These are phyloP conservation scores for Lupinus albus DNA, from an alignment of 306 rosid genomes.

Conservation along the genomic window DNA sequence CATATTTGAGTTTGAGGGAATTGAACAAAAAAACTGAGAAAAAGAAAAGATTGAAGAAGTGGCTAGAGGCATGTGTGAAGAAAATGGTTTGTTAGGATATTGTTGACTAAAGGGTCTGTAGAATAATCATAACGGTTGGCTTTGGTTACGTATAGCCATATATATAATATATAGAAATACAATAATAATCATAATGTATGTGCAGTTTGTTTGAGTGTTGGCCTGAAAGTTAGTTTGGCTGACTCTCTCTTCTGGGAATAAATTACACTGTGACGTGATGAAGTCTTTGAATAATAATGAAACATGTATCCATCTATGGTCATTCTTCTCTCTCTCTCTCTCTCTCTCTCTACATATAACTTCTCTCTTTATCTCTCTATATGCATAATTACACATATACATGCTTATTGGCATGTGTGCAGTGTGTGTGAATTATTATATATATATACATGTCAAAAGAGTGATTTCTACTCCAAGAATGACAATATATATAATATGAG, in stretches of 20 bases:
- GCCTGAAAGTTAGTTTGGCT: slow-evolving; percentile 81
- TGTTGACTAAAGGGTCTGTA: slow-evolving; percentile 67
- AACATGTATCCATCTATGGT: slow-evolving; percentile 12
- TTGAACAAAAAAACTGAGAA: background rate
- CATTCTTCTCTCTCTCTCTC: slow-evolving; percentile 33
- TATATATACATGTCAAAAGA: slow-evolving; percentile 20
- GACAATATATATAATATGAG: background rate
- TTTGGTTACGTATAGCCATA: slow-evolving; percentile 56
- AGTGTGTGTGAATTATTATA: background rate
- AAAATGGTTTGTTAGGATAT: slow-evolving; percentile 63
- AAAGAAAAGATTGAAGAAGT: background rate
- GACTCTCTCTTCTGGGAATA: slow-evolving; percentile 59
- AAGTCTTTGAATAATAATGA: slow-evolving; percentile 45
- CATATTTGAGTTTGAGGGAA: slow-evolving; percentile 9
- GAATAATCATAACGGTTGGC: slow-evolving; percentile 73
- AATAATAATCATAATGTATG: slow-evolving; percentile 33
- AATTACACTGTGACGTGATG: slow-evolving; percentile 61
- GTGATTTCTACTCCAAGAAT: slow-evolving; percentile 40
- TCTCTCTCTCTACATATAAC: background rate
- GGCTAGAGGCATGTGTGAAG: slow-evolving; percentile 43
- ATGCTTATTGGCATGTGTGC: slow-evolving; percentile 47
- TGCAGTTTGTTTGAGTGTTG: slow-evolving; percentile 51
- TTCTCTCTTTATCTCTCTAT: slow-evolving; percentile 31
- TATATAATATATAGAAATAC: background rate
- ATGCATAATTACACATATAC: slow-evolving; percentile 42